These are phyloP conservation scores for Chlorella sp. DNA, from an alignment of 139 green algal species.

Conservation along the genomic window DNA sequence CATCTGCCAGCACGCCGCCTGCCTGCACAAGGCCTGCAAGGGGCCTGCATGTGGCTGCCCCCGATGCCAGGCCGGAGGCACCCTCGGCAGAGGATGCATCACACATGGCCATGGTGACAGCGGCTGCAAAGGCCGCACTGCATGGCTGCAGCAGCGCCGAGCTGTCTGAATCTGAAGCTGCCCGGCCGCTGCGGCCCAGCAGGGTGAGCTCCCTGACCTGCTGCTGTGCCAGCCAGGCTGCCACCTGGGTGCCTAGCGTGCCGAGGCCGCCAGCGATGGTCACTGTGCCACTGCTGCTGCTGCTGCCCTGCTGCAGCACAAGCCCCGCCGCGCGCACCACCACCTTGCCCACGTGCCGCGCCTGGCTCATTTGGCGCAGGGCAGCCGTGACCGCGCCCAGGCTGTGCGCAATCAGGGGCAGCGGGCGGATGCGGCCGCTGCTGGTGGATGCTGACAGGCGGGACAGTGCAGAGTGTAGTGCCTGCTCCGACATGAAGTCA, in stretches of 20 bases:
- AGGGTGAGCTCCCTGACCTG: conserved; percentile 40
- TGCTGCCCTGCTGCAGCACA: not conserved
- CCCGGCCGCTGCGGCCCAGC: conserved; percentile 51
- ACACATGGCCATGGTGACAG: conserved; percentile 40
- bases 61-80: not conserved
- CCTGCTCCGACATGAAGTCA: conserved; percentile 82
- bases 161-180: not conserved
- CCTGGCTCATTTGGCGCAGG: conserved; percentile 85
- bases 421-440: conserved; percentile 51
- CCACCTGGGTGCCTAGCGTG: conserved; percentile 62
- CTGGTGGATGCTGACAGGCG: conserved; percentile 52
- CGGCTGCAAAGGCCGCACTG: conserved; percentile 14
- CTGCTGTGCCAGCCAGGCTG: conserved; percentile 66
- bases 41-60: not conserved
- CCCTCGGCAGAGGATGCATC: conserved; percentile 39
- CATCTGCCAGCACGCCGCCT: conserved; percentile 81
- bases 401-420: conserved; percentile 58
- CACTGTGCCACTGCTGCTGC: conserved; percentile 3
- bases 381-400: conserved; percentile 62
- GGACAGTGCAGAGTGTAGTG: conserved; percentile 56
- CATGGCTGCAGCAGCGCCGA: conserved; percentile 11
- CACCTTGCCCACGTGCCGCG: conserved; percentile 87
- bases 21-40: conserved; percentile 66
- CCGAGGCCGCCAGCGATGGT: conserved; percentile 56
- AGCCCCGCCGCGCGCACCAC: conserved; percentile 67